Evolutionary conservation across 2,329 filamentous ascomycete genomes (phyloP).

Genomic region (Thyridium curvatum): DNA sequence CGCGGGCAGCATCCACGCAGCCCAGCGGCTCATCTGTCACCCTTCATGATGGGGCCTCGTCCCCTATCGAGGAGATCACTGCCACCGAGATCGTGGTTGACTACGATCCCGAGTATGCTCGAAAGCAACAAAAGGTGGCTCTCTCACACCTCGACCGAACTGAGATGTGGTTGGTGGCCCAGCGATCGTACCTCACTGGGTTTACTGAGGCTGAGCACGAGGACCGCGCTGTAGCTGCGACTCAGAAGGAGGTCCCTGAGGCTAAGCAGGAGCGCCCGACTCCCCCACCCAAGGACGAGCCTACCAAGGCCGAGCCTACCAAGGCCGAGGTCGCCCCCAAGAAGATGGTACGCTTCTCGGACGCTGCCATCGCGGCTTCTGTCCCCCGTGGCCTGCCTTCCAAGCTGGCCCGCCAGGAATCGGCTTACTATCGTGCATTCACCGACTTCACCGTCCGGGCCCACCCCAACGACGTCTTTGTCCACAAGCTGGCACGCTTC

Average conservation of each 20-base stretch:
- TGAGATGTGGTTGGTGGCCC: conserved; percentile 77
- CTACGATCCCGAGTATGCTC: conserved; percentile 69
- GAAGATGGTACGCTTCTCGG: conserved; percentile 73
- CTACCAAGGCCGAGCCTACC: conserved; percentile 16
- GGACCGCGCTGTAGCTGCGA: conserved; percentile 8
- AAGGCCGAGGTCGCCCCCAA: conserved; percentile 32
- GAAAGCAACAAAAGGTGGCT: conserved; percentile 64
- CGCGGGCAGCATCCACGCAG: conserved; percentile 15
- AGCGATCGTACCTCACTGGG: conserved; percentile 69
- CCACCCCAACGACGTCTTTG: conserved; percentile 67
- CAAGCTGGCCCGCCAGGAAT: conserved; percentile 53
- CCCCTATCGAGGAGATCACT: conserved; percentile 47
- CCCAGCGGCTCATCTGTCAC: conserved; percentile 17
- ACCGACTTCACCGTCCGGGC: conserved; percentile 64
- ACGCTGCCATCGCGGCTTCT: conserved; percentile 33
- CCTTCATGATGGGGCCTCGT: conserved; percentile 22
- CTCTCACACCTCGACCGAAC: conserved; percentile 78
- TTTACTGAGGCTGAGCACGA: conserved; percentile 52
- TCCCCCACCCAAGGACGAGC: conserved; percentile 12
- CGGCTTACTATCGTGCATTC: conserved; percentile 85
- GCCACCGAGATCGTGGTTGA: conserved; percentile 61
- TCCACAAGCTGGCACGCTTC: conserved; percentile 78
- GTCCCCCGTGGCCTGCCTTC: conserved; percentile 45
- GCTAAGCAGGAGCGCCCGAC: conserved; percentile 15
- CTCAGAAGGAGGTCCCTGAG: conserved; percentile 13